Evolutionary conservation across 2,329 filamentous ascomycete species (phyloP).

Genomic region (Paradendryphiella salina): DNA sequence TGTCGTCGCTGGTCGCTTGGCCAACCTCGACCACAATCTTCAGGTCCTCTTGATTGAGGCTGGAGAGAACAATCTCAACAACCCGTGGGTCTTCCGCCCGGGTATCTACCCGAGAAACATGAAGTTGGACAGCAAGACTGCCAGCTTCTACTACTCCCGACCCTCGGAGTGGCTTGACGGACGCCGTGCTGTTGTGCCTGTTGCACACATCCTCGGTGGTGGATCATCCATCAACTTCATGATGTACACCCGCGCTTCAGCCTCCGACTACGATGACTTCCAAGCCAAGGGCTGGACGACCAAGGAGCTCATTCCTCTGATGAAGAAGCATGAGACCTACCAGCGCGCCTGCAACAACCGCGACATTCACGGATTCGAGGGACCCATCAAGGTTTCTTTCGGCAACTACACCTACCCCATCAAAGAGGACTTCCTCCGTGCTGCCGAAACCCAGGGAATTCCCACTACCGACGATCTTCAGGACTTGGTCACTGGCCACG

Average conservation of each 20-base stretch:
- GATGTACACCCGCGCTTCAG: conserved; percentile 75
- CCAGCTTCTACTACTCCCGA: conserved; percentile 77
- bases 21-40: conserved; percentile 74
- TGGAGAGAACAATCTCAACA: conserved; percentile 74
- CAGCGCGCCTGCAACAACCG: conserved; percentile 60
- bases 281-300: conserved; percentile 79
- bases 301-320: conserved; percentile 72
- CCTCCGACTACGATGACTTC: conserved; percentile 77
- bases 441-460: conserved; percentile 73
- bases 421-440: conserved; percentile 77
- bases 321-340: conserved; percentile 82
- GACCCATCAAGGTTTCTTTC: conserved; percentile 81
- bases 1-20: conserved; percentile 61
- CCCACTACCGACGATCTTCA: conserved; percentile 76
- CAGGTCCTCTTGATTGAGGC: conserved; percentile 72
- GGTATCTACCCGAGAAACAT: conserved; percentile 79
- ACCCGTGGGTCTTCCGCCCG: conserved; percentile 74
- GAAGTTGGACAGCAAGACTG: conserved; percentile 79
- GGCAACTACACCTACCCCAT: conserved; percentile 79
- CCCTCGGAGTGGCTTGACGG: conserved; percentile 73
- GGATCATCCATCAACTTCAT: conserved; percentile 79
- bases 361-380: conserved; percentile 74
- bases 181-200: conserved; percentile 72
- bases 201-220: conserved; percentile 71
- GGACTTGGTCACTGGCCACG: conserved; percentile 67